A percentile compares a stretch with the other conserved stretches of the same genome.
These are phyloP conservation scores for Myochromella boudieri DNA, from an alignment of 768 basidiomycete genomes.

Conservation along the genomic window DNA sequence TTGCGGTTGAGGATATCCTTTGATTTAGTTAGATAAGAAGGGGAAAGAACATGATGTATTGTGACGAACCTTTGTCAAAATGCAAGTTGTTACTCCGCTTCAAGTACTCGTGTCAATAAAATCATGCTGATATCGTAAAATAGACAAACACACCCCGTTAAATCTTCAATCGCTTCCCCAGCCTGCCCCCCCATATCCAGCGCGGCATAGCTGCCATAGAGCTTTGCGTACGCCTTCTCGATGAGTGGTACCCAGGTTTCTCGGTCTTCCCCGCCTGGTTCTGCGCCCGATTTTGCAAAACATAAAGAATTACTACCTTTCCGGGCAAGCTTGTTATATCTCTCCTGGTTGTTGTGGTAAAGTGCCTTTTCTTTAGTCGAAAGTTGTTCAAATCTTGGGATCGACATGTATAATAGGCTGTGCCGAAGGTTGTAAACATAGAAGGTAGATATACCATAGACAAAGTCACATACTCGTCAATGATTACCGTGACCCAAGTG, in stretches of 20 bases:
- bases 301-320: conserved; percentile 48
- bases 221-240: conserved; percentile 61
- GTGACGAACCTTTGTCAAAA: conserved; percentile 22
- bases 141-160: conserved; percentile 57
- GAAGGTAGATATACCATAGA: not conserved
- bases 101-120: not conserved
- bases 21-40: not conserved
- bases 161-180: conserved; percentile 54
- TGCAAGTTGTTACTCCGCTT: conserved; percentile 27
- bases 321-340: conserved; percentile 43
- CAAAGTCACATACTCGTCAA: conserved; percentile 47
- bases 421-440: not conserved
- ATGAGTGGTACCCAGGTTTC: conserved; percentile 61
- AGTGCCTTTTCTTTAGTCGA: conserved; percentile 35
- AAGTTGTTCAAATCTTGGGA: conserved; percentile 55
- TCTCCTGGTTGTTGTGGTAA: conserved; percentile 50
- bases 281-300: conserved; percentile 47
- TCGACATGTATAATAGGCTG: conserved; percentile 47
- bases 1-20: conserved; percentile 52
- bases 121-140: too few species aligned
- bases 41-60: not conserved
- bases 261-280: too few species aligned
- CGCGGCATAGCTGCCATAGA: conserved; percentile 51
- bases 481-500: conserved; percentile 51
- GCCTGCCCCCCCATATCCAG: conserved; percentile 41